Evolutionary conservation across 345 rosid species (phyloP), one percentile per base, ranked within the genome.

Genomic region (Syzygium aromaticum): DNA sequence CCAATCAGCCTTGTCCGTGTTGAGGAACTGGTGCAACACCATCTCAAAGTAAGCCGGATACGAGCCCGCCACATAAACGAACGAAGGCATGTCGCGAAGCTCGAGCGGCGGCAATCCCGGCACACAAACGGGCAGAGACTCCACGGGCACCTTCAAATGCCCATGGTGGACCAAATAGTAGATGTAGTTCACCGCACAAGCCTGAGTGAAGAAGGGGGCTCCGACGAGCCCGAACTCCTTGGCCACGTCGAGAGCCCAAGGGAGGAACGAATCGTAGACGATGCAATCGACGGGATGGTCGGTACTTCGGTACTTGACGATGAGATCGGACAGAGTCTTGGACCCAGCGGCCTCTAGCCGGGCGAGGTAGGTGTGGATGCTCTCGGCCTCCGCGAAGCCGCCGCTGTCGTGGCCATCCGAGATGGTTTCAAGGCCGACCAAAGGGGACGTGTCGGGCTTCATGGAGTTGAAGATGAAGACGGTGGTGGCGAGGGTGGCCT

Each of bases 161-260:
- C 94, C 93, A 10, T 51, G 80, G 23, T 90, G 90, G 86, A 88
- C 80, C n/a, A 87, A 83, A n/a, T 94, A 94, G 56, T 92, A 94
- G 9, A 96, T 54, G 77, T 89, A 95, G 91, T 95, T 88, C 16
- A 95, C 96, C 2, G 92, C 91, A 84, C 97, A 95, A 11, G 91
- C 84, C 54, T 95, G 97, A 7, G 99, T 95, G 54, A 96, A 96
- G 88, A 96, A 94, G 7, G 93, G 91, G 4, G 96, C 97, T 1
- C 89, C 95, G 12, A 59, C 27, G 10, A 95, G 46, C n/a, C 93
- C 95, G 3, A 91, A 91, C n/a, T 86, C 87, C 63, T 92, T 92
- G 52, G 96, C 94, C 23, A 95, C 91, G n/a, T 94, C 96, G 28
- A 95, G 90, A 6, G 90, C 94, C 98, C 98, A 96, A 0, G 92